These are phyloP conservation scores for Hanseniaspora guilliermondii DNA, from an alignment of 805 yeast genomes.

Conservation along the genomic window DNA sequence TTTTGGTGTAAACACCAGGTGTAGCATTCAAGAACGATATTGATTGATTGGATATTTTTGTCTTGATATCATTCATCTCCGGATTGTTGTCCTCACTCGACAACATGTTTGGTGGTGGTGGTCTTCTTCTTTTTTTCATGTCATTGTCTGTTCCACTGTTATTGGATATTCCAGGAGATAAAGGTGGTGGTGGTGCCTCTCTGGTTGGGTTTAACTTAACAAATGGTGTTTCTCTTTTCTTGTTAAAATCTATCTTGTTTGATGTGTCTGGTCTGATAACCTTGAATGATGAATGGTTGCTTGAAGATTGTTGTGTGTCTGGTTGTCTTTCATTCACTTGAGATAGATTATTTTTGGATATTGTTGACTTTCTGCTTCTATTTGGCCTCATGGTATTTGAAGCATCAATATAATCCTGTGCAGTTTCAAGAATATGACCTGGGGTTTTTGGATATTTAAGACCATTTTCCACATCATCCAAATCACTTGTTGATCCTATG, in stretches of 20 bases:
- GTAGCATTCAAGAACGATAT: background rate
- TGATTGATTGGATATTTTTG: slow-evolving; percentile 10
- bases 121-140: slow-evolving; percentile 13
- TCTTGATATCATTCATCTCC: slow-evolving; percentile 14
- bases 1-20: background rate
- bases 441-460: slow-evolving; percentile 27
- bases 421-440: slow-evolving; percentile 21
- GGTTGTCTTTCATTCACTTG: slow-evolving; percentile 23
- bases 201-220: slow-evolving; percentile 54
- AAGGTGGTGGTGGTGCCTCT: slow-evolving; percentile 61
- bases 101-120: background rate
- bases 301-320: background rate
- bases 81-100: background rate
- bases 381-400: slow-evolving; percentile 16
- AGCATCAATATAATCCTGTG: slow-evolving; percentile 2
- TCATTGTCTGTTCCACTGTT: background rate
- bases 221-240: slow-evolving; percentile 64
- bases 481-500: slow-evolving; percentile 3
- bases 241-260: slow-evolving; percentile 70
- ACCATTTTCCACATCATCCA: slow-evolving; percentile 16
- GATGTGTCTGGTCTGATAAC: slow-evolving; percentile 53
- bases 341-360: slow-evolving; percentile 18
- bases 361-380: slow-evolving; percentile 16
- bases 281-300: slow-evolving; percentile 38
- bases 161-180: slow-evolving; percentile 15